phyloP scores from a whole-genome alignment of 495 filamentous ascomycete species.

The Lineolata rhizophorae region DNA sequence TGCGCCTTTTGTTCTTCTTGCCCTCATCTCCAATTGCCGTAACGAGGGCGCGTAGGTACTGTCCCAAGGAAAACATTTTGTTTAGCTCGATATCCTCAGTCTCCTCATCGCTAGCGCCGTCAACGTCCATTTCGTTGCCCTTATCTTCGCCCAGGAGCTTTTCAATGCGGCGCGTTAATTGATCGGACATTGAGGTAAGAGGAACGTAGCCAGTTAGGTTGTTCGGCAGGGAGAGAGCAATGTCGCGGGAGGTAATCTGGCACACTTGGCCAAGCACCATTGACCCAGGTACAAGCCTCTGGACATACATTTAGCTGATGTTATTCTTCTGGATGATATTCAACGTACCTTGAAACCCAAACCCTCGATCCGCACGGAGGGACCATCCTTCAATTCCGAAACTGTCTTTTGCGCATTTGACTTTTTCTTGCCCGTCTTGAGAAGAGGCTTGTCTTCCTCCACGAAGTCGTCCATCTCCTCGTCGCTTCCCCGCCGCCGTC shows the following conservation, averaged over 20 bases:
- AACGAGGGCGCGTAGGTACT: constrained; percentile 75
- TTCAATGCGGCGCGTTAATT: constrained; percentile 44
- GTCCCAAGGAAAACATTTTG: constrained; percentile 55
- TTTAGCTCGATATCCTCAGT: constrained; percentile 44
- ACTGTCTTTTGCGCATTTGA: constrained; percentile 13
- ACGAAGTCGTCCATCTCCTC: constrained; percentile 27
- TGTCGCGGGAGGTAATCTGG: constrained; percentile 54
- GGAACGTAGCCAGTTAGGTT: constrained; percentile 78
- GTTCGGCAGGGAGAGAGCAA: constrained; percentile 70
- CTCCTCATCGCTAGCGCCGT: too few relatives aligned
- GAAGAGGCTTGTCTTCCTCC: constrained; percentile 17
- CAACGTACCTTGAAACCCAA: constrained; percentile 64
- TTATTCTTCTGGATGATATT: not conserved
- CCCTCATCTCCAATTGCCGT: constrained; percentile 42
- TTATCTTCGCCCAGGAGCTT: constrained; percentile 31
- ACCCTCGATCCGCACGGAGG: constrained; percentile 53
- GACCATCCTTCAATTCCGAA: constrained; percentile 24
- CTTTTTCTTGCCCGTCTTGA: constrained; percentile 31
- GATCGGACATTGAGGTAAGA: constrained; percentile 70
- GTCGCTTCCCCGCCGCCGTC: constrained; percentile 23
- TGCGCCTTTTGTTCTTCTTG: constrained; percentile 48
- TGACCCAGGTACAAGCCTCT: constrained; percentile 66
- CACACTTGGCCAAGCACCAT: constrained; percentile 71
- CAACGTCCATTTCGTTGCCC: constrained; percentile 28
- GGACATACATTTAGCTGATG: constrained; percentile 19